phyloP scores from a whole-genome alignment of 257 asterid species.

The Cynanchum wilfordii region DNA sequence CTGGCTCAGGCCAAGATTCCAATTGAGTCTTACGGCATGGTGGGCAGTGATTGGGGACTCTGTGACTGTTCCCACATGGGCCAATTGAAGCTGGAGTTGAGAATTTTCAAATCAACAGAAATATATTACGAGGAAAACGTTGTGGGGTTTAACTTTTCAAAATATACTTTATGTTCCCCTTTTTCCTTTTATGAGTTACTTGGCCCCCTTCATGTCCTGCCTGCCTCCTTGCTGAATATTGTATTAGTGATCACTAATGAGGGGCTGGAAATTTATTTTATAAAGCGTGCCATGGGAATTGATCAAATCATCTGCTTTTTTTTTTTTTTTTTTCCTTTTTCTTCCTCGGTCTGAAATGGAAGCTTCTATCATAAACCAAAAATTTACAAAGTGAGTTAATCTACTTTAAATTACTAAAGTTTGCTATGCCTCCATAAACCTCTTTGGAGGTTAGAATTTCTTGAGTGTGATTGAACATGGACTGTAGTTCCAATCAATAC shows the following conservation, averaged over 20 bases:
- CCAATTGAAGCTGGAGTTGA: not conserved
- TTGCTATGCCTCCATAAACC: not conserved
- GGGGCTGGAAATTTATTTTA: not conserved
- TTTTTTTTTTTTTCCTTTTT: too few relatives aligned
- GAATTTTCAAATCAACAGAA: not conserved
- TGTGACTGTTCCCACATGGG: not conserved
- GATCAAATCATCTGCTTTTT: too few relatives aligned
- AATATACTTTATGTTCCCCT: not conserved
- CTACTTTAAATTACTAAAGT: not conserved
- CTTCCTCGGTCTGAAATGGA: too few relatives aligned
- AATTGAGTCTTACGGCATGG: too few relatives aligned
- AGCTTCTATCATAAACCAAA: too few relatives aligned
- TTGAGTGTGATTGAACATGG: not conserved
- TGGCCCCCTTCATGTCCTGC: not conserved
- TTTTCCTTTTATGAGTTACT: not conserved
- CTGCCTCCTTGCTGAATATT: not conserved
- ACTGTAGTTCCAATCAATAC: not conserved
- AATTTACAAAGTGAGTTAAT: too few relatives aligned
- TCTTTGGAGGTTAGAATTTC: not conserved
- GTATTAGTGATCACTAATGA: not conserved
- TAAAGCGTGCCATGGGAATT: not conserved
- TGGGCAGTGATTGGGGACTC: not conserved
- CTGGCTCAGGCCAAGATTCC: not conserved
- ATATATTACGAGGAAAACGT: not conserved
- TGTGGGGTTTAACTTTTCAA: not conserved